These are phyloP conservation scores for Cenchrus purpureus DNA, from an alignment of 176 grass and related monocot genomes.

Conservation along the genomic window DNA sequence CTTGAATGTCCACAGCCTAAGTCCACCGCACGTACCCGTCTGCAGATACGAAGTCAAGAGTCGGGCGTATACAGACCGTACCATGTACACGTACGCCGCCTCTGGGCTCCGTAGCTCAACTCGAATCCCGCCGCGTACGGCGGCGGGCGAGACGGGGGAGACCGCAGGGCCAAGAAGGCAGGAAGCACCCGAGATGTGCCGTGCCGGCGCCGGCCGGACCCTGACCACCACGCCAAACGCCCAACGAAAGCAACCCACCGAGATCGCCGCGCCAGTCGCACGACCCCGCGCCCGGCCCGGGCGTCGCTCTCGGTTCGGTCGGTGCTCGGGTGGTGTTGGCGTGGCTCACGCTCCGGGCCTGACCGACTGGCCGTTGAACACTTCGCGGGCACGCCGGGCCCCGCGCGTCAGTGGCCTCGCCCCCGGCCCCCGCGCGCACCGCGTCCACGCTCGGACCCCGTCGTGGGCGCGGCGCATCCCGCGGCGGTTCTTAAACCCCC, in stretches of 20 bases:
- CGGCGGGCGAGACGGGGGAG: too few species aligned
- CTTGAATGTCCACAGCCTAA: too few species aligned
- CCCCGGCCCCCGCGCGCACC: neutral
- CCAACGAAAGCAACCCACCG: constrained; percentile 32
- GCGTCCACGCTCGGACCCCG: constrained; percentile 21
- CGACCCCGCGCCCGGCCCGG: too few species aligned
- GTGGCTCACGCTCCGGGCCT: neutral
- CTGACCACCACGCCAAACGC: neutral
- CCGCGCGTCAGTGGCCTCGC: constrained; percentile 13
- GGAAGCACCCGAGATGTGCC: neutral
- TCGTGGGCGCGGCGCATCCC: neutral
- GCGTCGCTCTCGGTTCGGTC: neutral
- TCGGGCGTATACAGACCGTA: too few species aligned
- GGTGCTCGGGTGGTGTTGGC: neutral
- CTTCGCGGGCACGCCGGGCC: constrained; percentile 6
- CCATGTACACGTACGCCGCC: too few species aligned
- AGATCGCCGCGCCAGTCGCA: too few species aligned
- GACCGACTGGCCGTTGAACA: neutral
- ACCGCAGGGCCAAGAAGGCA: too few species aligned
- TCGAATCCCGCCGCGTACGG: too few species aligned
- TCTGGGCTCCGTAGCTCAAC: too few species aligned
- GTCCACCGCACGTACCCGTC: too few species aligned
- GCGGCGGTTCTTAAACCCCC: constrained; percentile 60
- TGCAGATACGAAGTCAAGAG: too few species aligned
- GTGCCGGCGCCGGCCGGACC: neutral